Conservation (phyloP, 2,329 filamentous ascomycete genomes). For the Xylariaceae sp. region DNA sequence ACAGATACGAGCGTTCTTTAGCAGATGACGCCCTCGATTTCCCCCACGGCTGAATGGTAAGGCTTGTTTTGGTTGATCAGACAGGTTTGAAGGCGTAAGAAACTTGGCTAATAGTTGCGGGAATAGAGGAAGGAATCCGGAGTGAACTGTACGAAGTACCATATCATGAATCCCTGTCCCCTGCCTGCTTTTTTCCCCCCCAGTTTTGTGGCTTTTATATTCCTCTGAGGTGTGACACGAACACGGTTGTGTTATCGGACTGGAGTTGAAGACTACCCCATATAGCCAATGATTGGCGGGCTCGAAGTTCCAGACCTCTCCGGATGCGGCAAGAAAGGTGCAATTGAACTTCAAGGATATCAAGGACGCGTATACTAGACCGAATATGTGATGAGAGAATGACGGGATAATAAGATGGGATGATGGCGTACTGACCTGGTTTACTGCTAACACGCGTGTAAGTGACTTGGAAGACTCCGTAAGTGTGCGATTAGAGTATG, state of each 20-base stretch:
- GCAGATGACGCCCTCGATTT: conserved; percentile 9
- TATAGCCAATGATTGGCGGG: not conserved
- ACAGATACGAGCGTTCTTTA: conserved; percentile 1
- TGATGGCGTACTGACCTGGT: not conserved
- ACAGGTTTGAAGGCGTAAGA: not conserved
- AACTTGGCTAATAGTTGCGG: not conserved
- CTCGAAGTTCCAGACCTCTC: not conserved
- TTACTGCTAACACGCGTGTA: not conserved
- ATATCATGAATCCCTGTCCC: conserved; percentile 1
- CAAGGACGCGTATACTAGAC: conserved; percentile 9
- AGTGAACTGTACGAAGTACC: not conserved
- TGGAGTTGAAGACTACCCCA: conserved; percentile 7
- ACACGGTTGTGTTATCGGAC: conserved; percentile 13
- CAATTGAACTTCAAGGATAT: not conserved
- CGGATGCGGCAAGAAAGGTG: not conserved
- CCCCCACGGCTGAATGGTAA: not conserved
- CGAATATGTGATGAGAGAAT: conserved; percentile 9
- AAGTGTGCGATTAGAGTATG: too few species aligned
- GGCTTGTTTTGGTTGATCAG: too few species aligned
- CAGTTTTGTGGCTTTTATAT: conserved; percentile 13
- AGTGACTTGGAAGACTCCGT: not conserved
- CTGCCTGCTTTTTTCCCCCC: conserved; percentile 10
- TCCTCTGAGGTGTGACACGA: conserved; percentile 11
- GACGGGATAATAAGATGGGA: not conserved
- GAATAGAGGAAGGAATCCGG: not conserved